phyloP scores from a whole-genome alignment of 2,329 filamentous ascomycete genomes.

The Calonectria crousiana region DNA sequence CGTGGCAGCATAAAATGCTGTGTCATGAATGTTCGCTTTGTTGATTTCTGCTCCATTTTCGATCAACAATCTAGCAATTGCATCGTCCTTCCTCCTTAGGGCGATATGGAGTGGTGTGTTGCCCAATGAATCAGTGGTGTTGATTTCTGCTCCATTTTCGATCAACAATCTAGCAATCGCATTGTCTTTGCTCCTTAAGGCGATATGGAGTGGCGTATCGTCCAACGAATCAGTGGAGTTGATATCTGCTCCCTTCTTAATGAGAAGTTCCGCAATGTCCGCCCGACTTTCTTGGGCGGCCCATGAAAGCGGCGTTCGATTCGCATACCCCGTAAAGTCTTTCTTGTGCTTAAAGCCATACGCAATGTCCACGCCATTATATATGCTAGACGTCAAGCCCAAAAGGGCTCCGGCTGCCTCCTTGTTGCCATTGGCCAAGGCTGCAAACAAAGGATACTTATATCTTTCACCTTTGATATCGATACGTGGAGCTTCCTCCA shows the following conservation, averaged over 20 bases:
- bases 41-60: background rate
- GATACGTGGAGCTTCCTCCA: slow-evolving; percentile 33
- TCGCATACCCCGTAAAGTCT: background rate
- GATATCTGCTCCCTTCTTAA: background rate
- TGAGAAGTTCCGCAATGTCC: background rate
- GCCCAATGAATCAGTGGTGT: background rate
- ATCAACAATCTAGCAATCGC: background rate
- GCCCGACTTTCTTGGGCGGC: slow-evolving; percentile 31
- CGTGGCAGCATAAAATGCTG: too few relatives aligned
- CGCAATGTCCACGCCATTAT: slow-evolving; percentile 21
- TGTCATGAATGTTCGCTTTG: too few relatives aligned
- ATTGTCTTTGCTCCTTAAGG: background rate
- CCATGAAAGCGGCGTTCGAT: slow-evolving; percentile 39
- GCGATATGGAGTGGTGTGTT: background rate
- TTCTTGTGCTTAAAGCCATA: slow-evolving; percentile 5
- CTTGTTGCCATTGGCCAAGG: slow-evolving; percentile 46
- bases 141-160: background rate
- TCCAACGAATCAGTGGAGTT: background rate
- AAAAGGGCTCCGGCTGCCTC: slow-evolving; percentile 43
- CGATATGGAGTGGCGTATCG: background rate
- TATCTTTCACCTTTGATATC: slow-evolving; percentile 42
- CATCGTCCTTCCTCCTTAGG: background rate
- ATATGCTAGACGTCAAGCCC: slow-evolving; percentile 18
- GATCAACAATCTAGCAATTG: background rate
- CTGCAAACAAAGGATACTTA: slow-evolving; percentile 50